Evolutionary conservation across 2,329 filamentous ascomycete species (phyloP).

Genomic region (Fusarium aywerte): DNA sequence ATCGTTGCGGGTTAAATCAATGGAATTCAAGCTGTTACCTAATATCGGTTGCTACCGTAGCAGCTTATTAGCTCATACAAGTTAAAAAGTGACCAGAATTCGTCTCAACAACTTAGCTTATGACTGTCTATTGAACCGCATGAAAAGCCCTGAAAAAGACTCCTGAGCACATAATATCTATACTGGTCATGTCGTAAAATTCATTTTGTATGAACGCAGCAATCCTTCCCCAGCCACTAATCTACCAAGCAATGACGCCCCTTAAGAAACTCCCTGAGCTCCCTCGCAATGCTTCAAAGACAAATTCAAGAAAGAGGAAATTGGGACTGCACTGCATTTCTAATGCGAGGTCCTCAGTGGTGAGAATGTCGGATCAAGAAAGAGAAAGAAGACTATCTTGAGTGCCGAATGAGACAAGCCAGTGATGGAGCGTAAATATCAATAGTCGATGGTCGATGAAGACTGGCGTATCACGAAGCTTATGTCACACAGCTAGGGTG

Average conservation of each 20-base stretch:
- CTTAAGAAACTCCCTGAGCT: conserved; percentile 43
- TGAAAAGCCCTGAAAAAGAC: conserved; percentile 1
- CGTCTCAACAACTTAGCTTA: not conserved
- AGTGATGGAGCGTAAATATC: conserved; percentile 9
- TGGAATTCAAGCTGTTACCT: not conserved
- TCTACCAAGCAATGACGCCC: conserved; percentile 41
- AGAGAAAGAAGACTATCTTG: conserved; percentile 7
- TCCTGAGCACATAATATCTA: conserved; percentile 17
- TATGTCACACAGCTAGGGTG: conserved; percentile 21
- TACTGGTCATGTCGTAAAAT: conserved; percentile 20
- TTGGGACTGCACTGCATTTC: conserved; percentile 7
- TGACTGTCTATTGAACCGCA: conserved; percentile 14
- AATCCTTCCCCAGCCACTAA: conserved; percentile 19
- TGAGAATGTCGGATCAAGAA: conserved; percentile 22
- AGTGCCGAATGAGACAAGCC: conserved; percentile 12
- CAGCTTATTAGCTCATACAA: not conserved
- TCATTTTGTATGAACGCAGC: conserved; percentile 21
- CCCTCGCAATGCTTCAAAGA: conserved; percentile 45
- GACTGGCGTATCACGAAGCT: conserved; percentile 11
- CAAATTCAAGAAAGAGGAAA: conserved; percentile 22
- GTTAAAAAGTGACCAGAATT: not conserved
- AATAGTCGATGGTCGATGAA: conserved; percentile 12
- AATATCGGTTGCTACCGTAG: not conserved
- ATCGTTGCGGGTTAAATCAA: not conserved
- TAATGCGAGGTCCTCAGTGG: conserved; percentile 16